Evolutionary conservation across 2,329 filamentous ascomycete genomes (phyloP).

Genomic region (Chrysoporthe deuterocubensis): DNA sequence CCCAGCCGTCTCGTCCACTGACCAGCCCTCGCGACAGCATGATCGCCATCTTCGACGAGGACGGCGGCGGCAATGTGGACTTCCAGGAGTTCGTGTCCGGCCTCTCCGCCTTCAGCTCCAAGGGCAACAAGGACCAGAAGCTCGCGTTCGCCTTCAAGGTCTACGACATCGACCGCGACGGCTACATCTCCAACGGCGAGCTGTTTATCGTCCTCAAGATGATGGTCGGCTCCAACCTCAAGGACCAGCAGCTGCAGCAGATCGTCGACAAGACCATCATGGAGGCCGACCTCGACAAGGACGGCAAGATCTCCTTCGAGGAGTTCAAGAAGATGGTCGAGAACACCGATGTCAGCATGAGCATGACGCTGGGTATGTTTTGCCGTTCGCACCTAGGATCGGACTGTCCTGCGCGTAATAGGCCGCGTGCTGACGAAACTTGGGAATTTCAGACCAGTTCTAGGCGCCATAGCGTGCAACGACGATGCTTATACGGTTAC

Average conservation of each 20-base stretch:
- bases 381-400: not conserved
- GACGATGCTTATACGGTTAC: slow-evolving; percentile 5
- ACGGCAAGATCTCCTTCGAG: slow-evolving; percentile 98
- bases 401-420: not conserved
- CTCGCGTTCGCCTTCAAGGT: slow-evolving; percentile 98
- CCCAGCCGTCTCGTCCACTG: not conserved
- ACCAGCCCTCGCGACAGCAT: slow-evolving; percentile 60
- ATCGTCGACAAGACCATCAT: slow-evolving; percentile 99
- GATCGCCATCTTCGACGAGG: slow-evolving; percentile 99
- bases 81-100: slow-evolving; percentile 99
- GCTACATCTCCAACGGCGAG: slow-evolving; percentile 98
- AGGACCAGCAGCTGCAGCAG: slow-evolving; percentile 98
- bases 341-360: slow-evolving; percentile 81
- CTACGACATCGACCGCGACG: slow-evolving; percentile 98
- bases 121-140: slow-evolving; percentile 99
- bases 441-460: slow-evolving; percentile 13
- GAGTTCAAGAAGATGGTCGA: slow-evolving; percentile 99
- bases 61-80: slow-evolving; percentile 95
- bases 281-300: slow-evolving; percentile 94
- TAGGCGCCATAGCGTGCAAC: not conserved
- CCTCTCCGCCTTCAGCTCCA: slow-evolving; percentile 92
- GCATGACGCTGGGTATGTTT: slow-evolving; percentile 70
- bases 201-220: slow-evolving; percentile 99
- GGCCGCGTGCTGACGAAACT: not conserved
- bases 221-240: slow-evolving; percentile 99